Evolutionary conservation across 208 protist genomes (phyloP).

Genomic region (Wallacemonas sp.): DNA sequence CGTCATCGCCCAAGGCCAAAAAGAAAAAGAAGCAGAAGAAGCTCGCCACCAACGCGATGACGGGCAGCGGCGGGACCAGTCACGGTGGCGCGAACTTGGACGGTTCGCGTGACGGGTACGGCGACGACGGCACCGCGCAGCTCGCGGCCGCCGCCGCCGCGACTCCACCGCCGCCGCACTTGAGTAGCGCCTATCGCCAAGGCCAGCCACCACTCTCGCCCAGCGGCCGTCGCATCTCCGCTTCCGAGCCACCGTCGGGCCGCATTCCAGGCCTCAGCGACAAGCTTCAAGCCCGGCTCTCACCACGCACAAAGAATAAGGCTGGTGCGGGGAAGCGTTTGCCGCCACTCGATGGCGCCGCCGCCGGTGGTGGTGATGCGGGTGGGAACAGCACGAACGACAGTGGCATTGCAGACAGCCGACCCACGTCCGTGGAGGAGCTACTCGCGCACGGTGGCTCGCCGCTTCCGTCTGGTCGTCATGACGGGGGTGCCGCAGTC

Average conservation of each 20-base stretch:
- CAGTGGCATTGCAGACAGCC: neutral
- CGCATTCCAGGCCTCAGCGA: neutral
- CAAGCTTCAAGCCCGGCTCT: neutral
- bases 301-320: neutral
- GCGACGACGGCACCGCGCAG: neutral
- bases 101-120: too few species aligned
- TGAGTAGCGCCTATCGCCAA: neutral
- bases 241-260: conserved; percentile 4
- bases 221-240: conserved; percentile 1
- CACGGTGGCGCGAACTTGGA: too few species aligned
- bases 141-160: neutral
- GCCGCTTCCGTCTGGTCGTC: too few species aligned
- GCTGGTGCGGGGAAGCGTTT: conserved; percentile 3
- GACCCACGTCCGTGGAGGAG: neutral
- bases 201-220: neutral
- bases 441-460: neutral
- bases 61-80: too few species aligned
- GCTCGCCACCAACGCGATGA: neutral
- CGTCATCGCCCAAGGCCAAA: neutral
- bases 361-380: neutral
- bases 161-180: neutral
- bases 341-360: neutral
- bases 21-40: conserved; percentile 17
- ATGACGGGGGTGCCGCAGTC: too few species aligned
- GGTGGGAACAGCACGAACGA: neutral